Evolutionary conservation across 192 early-diverging fungal species (phyloP), one percentile per base, ranked within the genome.

Genomic region (Martensiomyces pterosporus): DNA sequence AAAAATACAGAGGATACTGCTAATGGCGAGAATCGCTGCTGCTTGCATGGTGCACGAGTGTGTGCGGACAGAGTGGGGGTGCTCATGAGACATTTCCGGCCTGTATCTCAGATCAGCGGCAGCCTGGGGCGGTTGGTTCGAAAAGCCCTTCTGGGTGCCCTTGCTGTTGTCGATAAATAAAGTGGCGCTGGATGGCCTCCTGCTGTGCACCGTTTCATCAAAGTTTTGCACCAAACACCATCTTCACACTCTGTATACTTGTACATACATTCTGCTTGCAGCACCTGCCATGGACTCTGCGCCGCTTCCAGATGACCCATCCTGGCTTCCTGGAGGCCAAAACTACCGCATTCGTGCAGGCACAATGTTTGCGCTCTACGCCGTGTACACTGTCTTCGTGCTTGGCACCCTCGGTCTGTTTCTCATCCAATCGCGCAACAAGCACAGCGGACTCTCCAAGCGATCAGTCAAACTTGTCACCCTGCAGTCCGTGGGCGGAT

Each of bases 401-500:
- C 4, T 55, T 7, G 43, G 27, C 8, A 68, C 57, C 3, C 9
- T 53, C 14, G 43, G 24, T 0, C 36, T 60, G 48, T 68, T 68
- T 33, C 15, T 62, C 0, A 8, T 71, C 1, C 13, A 43, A 21
- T 32, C 55, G 0, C 55, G 55, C 6, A 54, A 57, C 49, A 58
- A 53, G 54, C 50, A 47, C 26, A 71, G 55, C 41, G 67, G 56
- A 12, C 39, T 71, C 4, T 39, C 51, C 9, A 71, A 59, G 42
- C 56, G 55, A 21, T 54, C 50, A 0, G 60, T 47, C 13, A 47
- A 38, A 24, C 60, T 71, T 0, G 46, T 64, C 2, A 7, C 47
- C 2, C 27, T 71, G 25, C 59, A 63, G 32, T 49, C 59, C 2
- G 12, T 59, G 2, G 67, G 60, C 14, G 57, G 51, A 42, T 71